These are phyloP conservation scores for Candida peoriensis DNA, from an alignment of 805 yeast species.

Conservation along the genomic window DNA sequence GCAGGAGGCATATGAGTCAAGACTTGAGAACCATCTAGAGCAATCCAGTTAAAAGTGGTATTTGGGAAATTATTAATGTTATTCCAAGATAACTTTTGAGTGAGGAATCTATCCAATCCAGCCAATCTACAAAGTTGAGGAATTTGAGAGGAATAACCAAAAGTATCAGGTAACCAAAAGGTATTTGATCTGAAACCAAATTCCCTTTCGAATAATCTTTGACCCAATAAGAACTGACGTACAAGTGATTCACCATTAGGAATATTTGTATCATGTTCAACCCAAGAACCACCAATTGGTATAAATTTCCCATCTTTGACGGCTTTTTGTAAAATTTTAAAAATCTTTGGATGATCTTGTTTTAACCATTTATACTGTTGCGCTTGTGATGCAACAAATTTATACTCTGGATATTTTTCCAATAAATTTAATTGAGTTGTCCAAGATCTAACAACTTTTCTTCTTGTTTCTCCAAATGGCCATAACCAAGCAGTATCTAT, in stretches of 20 bases:
- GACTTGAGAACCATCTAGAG: slow-evolving; percentile 89
- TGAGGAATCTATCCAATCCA: slow-evolving; percentile 77
- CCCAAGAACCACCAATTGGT: slow-evolving; percentile 98
- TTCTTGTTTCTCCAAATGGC: slow-evolving; percentile 97
- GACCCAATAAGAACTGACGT: slow-evolving; percentile 88
- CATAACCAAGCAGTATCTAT: slow-evolving; percentile 98
- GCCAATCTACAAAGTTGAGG: slow-evolving; percentile 91
- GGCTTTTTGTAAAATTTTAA: slow-evolving; percentile 51
- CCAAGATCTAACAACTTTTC: slow-evolving; percentile 94
- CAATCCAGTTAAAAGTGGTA: slow-evolving; percentile 91
- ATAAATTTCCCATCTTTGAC: slow-evolving; percentile 70
- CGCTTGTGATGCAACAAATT: slow-evolving; percentile 92
- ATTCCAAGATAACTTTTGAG: slow-evolving; percentile 96
- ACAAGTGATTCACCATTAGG: slow-evolving; percentile 92
- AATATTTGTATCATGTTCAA: slow-evolving; percentile 91
- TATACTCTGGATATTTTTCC: slow-evolving; percentile 87
- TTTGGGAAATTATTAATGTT: slow-evolving; percentile 89
- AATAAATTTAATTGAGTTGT: slow-evolving; percentile 82
- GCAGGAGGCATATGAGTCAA: slow-evolving; percentile 98
- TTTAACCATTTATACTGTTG: slow-evolving; percentile 94
- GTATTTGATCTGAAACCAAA: slow-evolving; percentile 73
- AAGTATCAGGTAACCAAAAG: slow-evolving; percentile 97
- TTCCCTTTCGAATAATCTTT: slow-evolving; percentile 71
- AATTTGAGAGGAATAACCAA: slow-evolving; percentile 92
- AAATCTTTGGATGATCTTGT: slow-evolving; percentile 80